Percentiles rank a stretch among this genome's conserved stretches.
Conservation (phyloP, 2,329 filamentous ascomycete species). For the Aspergillus pseudotamarii region DNA sequence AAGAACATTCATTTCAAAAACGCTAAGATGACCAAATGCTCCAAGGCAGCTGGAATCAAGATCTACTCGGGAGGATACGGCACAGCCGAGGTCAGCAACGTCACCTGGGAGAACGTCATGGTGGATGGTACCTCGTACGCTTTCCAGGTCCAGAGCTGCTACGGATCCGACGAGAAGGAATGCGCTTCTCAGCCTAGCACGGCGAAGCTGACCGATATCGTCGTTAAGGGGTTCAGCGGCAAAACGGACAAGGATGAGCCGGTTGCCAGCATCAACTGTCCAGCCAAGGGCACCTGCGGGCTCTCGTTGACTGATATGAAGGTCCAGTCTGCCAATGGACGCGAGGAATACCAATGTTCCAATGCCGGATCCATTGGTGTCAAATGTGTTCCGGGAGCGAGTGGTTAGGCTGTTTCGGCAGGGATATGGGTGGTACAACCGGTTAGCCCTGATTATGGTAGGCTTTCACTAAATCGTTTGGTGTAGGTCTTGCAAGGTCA, state of each 20-base stretch:
- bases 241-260: not conserved
- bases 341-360: not conserved
- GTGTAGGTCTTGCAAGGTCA: not conserved
- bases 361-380: not conserved
- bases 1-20: constrained; percentile 47
- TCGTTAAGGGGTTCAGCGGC: not conserved
- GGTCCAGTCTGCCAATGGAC: not conserved
- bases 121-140: not conserved
- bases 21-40: constrained; percentile 45
- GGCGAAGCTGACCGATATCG: not conserved
- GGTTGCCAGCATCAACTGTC: not conserved
- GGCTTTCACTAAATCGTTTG: not conserved
- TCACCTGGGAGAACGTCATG: constrained; percentile 4
- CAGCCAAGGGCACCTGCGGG: not conserved
- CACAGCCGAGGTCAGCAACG: constrained; percentile 1
- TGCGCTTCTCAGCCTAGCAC: not conserved
- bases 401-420: not conserved
- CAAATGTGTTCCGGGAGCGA: not conserved
- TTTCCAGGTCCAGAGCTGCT: constrained; percentile 1
- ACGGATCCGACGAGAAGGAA: not conserved
- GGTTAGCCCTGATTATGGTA: not conserved
- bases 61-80: constrained; percentile 6
- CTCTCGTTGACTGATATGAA: constrained; percentile 1
- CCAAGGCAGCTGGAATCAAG: constrained; percentile 53
- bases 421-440: not conserved